These are phyloP conservation scores for Penicillium antarcticum DNA, from an alignment of 495 filamentous ascomycete species.

Conservation along the genomic window DNA sequence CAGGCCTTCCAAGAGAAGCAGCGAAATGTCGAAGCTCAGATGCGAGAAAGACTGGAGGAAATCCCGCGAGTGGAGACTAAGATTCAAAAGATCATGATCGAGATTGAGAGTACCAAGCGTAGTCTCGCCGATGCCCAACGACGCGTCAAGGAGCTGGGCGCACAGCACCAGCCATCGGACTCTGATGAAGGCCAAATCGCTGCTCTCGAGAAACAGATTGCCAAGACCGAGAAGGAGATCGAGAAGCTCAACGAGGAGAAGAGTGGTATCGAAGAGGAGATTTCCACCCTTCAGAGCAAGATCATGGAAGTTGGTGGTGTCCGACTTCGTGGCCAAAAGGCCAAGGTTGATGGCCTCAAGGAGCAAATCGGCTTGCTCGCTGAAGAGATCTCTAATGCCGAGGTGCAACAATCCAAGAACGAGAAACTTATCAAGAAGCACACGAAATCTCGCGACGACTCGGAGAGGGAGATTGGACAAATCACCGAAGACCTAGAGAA, in stretches of 20 bases:
- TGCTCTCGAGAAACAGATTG: constrained; percentile 71
- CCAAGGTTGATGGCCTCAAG: constrained; percentile 87
- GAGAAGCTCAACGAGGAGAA: constrained; percentile 78
- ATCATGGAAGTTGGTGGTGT: constrained; percentile 98
- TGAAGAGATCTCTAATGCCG: constrained; percentile 78
- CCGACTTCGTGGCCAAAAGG: constrained; percentile 82
- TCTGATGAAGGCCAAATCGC: constrained; percentile 68
- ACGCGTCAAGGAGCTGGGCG: constrained; percentile 75
- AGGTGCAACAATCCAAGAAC: constrained; percentile 81
- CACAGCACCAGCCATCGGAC: constrained; percentile 74
- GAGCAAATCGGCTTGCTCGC: constrained; percentile 78
- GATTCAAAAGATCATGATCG: constrained; percentile 88
- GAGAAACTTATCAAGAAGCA: constrained; percentile 90
- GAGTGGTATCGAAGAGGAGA: constrained; percentile 82
- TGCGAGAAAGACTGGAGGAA: constrained; percentile 72
- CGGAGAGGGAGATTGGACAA: constrained; percentile 71
- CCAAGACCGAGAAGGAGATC: constrained; percentile 64
- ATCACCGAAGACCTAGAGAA: constrained; percentile 68
- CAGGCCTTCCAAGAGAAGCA: constrained; percentile 77
- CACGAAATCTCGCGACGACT: constrained; percentile 71
- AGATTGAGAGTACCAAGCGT: constrained; percentile 79
- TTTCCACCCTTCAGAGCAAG: constrained; percentile 85
- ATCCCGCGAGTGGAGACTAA: constrained; percentile 83
- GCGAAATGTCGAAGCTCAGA: constrained; percentile 65
- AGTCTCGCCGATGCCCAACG: constrained; percentile 82